Conservation (phyloP, 805 yeast species). For the Candida sphagnicola region DNA sequence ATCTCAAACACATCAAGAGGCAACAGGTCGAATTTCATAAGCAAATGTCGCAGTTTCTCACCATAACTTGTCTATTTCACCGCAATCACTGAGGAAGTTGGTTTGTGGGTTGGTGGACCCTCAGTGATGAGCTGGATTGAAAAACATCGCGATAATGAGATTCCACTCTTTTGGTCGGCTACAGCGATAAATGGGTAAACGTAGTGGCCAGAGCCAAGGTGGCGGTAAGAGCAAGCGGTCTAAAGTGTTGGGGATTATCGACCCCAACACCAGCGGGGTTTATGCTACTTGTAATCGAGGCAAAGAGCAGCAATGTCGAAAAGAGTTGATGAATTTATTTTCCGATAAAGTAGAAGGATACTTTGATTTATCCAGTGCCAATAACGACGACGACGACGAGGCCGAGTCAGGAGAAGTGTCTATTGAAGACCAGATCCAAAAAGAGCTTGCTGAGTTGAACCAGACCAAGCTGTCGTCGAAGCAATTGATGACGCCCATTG, state of each 20-base stretch:
- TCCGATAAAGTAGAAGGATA: conserved; percentile 34
- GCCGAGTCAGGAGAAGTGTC: conserved; percentile 35
- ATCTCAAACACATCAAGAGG: not conserved
- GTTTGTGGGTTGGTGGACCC: too few relatives aligned
- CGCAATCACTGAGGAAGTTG: too few relatives aligned
- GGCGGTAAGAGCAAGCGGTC: conserved; percentile 36
- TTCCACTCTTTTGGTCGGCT: too few relatives aligned
- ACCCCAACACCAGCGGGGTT: conserved; percentile 83
- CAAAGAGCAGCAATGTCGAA: conserved; percentile 72
- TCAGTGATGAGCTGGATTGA: too few relatives aligned
- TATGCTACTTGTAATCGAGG: conserved; percentile 87
- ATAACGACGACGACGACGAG: conserved; percentile 25
- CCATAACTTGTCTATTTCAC: not conserved
- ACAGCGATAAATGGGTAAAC: conserved; percentile 36
- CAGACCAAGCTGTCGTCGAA: conserved; percentile 40
- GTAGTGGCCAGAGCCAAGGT: conserved; percentile 17
- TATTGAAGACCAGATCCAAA: conserved; percentile 72
- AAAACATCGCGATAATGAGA: not conserved
- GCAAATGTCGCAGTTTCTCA: not conserved
- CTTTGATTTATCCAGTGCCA: conserved; percentile 20
- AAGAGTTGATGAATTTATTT: conserved; percentile 62
- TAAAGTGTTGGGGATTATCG: conserved; percentile 54
- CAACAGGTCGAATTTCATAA: not conserved
- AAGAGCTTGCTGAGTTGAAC: conserved; percentile 65
- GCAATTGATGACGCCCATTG: conserved; percentile 51